These are phyloP conservation scores for Pleurotus tuber-regium DNA, from an alignment of 768 basidiomycete genomes.

Conservation along the genomic window DNA sequence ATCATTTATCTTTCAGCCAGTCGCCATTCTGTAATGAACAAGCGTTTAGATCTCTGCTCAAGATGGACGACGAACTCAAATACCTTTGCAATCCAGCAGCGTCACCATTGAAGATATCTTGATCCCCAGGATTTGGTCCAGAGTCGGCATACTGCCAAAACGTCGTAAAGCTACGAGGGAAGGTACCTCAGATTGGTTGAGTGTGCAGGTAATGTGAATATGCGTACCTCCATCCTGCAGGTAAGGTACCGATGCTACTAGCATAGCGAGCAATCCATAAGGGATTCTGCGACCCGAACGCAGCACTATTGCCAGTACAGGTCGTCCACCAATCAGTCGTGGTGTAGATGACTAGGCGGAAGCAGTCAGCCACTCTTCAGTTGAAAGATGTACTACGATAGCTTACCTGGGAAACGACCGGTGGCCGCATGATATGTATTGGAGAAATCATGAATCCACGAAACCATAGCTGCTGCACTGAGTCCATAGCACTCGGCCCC, in stretches of 20 bases:
- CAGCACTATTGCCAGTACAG: slow-evolving; percentile 58
- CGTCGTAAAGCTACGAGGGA: slow-evolving; percentile 36
- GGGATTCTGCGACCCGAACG: slow-evolving; percentile 49
- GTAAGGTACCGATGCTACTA: slow-evolving; percentile 48
- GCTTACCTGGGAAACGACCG: slow-evolving; percentile 33
- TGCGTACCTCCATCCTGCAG: slow-evolving; percentile 53
- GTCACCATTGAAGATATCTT: slow-evolving; percentile 56
- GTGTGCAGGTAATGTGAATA: not conserved
- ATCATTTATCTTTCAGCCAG: not conserved
- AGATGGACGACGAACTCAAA: not conserved
- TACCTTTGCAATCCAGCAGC: slow-evolving; percentile 38
- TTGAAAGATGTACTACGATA: not conserved
- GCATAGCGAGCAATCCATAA: slow-evolving; percentile 60
- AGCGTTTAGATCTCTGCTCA: not conserved
- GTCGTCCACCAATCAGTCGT: slow-evolving; percentile 66
- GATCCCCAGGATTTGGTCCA: slow-evolving; percentile 56
- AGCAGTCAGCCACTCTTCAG: not conserved
- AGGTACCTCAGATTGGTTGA: not conserved
- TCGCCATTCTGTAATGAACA: not conserved
- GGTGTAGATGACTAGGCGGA: slow-evolving; percentile 50
- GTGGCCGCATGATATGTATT: slow-evolving; percentile 50
- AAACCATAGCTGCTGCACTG: slow-evolving; percentile 52
- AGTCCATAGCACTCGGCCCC: slow-evolving; percentile 55
- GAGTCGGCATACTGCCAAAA: slow-evolving; percentile 63
- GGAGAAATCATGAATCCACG: slow-evolving; percentile 62